Evolutionary conservation across 2,329 filamentous ascomycete species (phyloP).

Genomic region (Aurifilum marmelostoma): DNA sequence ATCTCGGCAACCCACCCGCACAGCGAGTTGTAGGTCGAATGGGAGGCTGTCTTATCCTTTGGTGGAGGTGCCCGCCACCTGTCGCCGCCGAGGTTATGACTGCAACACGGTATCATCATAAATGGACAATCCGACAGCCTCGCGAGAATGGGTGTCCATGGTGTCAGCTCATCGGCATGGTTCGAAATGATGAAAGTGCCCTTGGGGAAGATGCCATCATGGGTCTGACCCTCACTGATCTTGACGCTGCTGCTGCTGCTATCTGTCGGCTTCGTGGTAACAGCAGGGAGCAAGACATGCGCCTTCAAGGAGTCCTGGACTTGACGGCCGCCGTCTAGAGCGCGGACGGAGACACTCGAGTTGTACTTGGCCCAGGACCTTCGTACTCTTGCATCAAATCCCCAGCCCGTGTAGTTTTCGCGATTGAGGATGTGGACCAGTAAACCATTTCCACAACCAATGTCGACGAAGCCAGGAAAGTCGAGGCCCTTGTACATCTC

Average conservation of each 20-base stretch:
- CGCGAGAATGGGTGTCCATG: conserved; percentile 92
- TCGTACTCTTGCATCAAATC: conserved; percentile 85
- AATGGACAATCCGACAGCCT: conserved; percentile 77
- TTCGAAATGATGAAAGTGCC: conserved; percentile 95
- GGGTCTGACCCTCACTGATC: conserved; percentile 38
- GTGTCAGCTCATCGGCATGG: conserved; percentile 93
- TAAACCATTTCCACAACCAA: conserved; percentile 93
- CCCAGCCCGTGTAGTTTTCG: conserved; percentile 85
- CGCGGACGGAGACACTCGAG: conserved; percentile 37
- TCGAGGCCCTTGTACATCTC: conserved; percentile 68
- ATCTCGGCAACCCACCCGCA: conserved; percentile 77
- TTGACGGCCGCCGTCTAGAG: conserved; percentile 34
- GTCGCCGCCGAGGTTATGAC: conserved; percentile 79
- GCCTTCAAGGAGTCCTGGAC: conserved; percentile 25
- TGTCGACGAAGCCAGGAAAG: conserved; percentile 92
- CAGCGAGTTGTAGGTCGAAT: conserved; percentile 81
- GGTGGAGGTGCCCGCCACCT: conserved; percentile 69
- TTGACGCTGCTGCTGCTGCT: conserved; percentile 25
- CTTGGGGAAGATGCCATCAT: conserved; percentile 68
- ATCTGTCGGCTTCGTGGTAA: conserved; percentile 38
- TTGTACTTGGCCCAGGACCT: conserved; percentile 83
- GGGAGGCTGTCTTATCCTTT: conserved; percentile 51
- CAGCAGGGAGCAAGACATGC: conserved; percentile 51
- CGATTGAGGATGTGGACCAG: conserved; percentile 79
- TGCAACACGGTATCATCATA: conserved; percentile 94